Evolutionary conservation across 2,329 filamentous ascomycete genomes (phyloP).

Genomic region (Fusarium mundagurra): DNA sequence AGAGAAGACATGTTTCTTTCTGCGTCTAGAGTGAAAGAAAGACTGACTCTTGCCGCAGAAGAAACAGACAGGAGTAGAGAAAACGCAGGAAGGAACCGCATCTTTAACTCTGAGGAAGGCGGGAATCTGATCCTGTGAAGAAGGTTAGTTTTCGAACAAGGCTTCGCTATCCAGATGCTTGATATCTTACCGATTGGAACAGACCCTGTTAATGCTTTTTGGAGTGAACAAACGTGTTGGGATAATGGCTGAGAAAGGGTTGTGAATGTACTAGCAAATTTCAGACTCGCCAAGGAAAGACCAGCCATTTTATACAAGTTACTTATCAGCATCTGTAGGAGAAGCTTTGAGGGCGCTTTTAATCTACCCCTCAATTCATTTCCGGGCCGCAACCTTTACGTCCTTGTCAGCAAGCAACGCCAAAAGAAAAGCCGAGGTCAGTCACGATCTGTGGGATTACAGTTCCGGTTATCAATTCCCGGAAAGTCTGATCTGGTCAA

Average conservation of each 20-base stretch:
- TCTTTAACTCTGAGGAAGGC: neutral
- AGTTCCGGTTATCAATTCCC: neutral
- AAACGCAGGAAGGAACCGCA: neutral
- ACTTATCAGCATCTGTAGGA: neutral
- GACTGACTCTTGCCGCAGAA: rapidly evolving
- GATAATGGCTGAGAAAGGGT: neutral
- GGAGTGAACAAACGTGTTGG: rapidly evolving
- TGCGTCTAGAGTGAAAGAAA: rapidly evolving
- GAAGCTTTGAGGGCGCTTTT: rapidly evolving
- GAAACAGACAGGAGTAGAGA: neutral
- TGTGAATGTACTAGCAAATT: rapidly evolving
- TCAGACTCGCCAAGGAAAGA: rapidly evolving
- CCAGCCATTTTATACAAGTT: neutral
- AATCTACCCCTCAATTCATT: neutral
- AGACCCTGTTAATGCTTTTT: neutral
- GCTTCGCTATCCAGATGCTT: neutral
- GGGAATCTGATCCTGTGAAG: neutral
- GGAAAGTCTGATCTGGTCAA: rapidly evolving
- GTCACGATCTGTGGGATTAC: neutral
- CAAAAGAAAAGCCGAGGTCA: neutral
- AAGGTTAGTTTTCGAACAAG: neutral
- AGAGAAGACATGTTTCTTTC: rapidly evolving
- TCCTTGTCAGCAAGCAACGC: neutral
- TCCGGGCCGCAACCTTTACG: rapidly evolving
- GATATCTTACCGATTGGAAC: too few species aligned